A percentile compares a stretch with the other conserved stretches of the same genome.
These are phyloP conservation scores for Magnaporthiopsis incrustans DNA, from an alignment of 2,329 filamentous ascomycete genomes.

Conservation along the genomic window DNA sequence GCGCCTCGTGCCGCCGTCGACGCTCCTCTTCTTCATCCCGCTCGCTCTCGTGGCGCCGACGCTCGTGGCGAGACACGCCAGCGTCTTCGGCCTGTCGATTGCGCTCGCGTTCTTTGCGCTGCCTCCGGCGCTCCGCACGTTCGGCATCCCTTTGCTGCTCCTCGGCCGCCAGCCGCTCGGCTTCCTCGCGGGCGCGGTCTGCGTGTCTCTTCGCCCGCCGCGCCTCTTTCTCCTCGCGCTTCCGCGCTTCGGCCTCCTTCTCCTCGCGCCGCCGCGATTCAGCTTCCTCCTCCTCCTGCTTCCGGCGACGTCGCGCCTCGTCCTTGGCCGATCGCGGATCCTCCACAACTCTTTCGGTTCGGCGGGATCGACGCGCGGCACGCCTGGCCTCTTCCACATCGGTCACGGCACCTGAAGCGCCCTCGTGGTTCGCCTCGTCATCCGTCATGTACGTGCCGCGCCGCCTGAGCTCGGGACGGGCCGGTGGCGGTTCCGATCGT, in stretches of 20 bases:
- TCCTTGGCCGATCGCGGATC: constrained; percentile 40
- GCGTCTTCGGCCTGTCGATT: constrained; percentile 38
- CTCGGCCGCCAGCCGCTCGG: constrained; percentile 35
- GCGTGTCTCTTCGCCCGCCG: constrained; percentile 47
- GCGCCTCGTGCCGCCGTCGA: constrained; percentile 44
- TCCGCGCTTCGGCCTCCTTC: constrained; percentile 39
- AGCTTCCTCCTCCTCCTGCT: constrained; percentile 40
- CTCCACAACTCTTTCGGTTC: constrained; percentile 14
- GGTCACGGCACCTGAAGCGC: constrained; percentile 36
- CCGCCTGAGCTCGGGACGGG: constrained; percentile 36
- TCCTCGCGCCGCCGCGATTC: constrained; percentile 48
- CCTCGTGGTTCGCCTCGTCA: constrained; percentile 31
- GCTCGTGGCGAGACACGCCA: constrained; percentile 36
- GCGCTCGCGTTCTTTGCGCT: constrained; percentile 37
- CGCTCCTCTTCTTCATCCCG: constrained; percentile 46
- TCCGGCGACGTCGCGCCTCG: constrained; percentile 44
- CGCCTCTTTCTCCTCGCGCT: constrained; percentile 50
- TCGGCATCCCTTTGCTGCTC: constrained; percentile 34
- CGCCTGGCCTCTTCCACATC: constrained; percentile 56
- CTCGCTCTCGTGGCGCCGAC: constrained; percentile 27
- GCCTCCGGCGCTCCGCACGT: constrained; percentile 40
- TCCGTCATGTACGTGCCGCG: constrained; percentile 44
- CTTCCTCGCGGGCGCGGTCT: constrained; percentile 39
- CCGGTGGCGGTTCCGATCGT: constrained; percentile 20
- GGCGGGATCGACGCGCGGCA: constrained; percentile 52